phyloP scores from a whole-genome alignment of 805 yeast genomes.

The Tanozyma kutaoensis region DNA sequence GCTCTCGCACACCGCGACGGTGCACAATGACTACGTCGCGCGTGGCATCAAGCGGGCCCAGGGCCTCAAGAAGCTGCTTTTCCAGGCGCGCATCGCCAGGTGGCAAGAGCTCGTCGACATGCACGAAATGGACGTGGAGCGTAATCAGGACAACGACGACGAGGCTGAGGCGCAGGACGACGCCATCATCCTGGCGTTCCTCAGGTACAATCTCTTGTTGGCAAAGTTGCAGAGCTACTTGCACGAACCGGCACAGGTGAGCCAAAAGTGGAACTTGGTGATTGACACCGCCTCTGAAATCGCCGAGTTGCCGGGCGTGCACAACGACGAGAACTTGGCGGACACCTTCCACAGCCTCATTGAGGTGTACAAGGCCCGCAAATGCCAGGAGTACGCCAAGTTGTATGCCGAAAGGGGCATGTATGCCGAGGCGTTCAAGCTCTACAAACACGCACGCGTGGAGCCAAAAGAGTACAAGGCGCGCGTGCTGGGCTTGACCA shows the following conservation, averaged over 20 bases:
- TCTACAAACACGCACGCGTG: conserved; percentile 10
- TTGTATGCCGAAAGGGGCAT: conserved; percentile 26
- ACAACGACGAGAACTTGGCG: conserved; percentile 62
- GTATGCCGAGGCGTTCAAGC: conserved; percentile 34
- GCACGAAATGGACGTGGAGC: conserved; percentile 43
- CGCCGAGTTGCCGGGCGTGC: conserved; percentile 83
- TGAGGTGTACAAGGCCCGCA: conserved; percentile 31
- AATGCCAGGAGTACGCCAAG: conserved; percentile 30
- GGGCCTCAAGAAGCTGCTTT: too few species aligned
- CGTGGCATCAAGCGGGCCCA: too few species aligned
- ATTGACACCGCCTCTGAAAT: conserved; percentile 42
- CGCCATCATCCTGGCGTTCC: conserved; percentile 63
- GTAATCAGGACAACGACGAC: conserved; percentile 33
- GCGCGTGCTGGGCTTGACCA: conserved; percentile 24
- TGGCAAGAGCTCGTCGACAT: conserved; percentile 62
- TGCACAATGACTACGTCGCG: too few species aligned
- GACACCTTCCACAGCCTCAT: conserved; percentile 38
- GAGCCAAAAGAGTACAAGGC: conserved; percentile 11
- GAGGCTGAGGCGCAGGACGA: conserved; percentile 52
- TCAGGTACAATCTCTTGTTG: conserved; percentile 53
- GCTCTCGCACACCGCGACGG: too few species aligned
- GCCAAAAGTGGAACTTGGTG: conserved; percentile 38
- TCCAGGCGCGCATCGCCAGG: conserved; percentile 8
- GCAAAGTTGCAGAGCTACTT: conserved; percentile 65
- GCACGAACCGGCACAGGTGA: conserved; percentile 18